Base-by-base conservation (phyloP, 2,329 filamentous ascomycete species). In the Alternaria conjuncta region DNA sequence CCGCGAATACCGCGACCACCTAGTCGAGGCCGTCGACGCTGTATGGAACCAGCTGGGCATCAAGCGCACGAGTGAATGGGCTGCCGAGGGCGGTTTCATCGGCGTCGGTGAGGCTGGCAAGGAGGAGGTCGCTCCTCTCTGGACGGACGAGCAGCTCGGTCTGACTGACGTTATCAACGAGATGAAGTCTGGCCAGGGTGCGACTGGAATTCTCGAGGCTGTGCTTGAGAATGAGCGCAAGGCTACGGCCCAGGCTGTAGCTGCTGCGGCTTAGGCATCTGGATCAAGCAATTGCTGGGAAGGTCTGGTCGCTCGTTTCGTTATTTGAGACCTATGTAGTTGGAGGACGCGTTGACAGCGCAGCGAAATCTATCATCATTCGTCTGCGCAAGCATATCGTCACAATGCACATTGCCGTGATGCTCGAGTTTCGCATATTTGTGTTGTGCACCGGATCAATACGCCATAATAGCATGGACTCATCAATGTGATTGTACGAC, bases 1-100 rank as follows among this genome's bases (percentile, higher is more conserved):
- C 59, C 91, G 91, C 82, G 88, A 92, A 71, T 93, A 92, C 82
- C 93, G 94, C 66, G 91, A 96, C 69, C 89, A 97, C 74, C 89
- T 99, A 5, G 90, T 97, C 26, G 82, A 89, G 63, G 94, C 95
- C 6, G 83, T 99, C 32, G 92, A 97, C 72, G 87, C 88, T 72
- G 95, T 99, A 63, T 99, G 95, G 94, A 88, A 86, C 51, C 89
- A 95, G 75, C 88, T 99, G 3, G 89, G 89, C 65, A 94, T 97
- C 82, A 97, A 96, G 86, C 91, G 95, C 74, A 97, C 95, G 26
- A 93, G 90, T 62, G 92, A 97, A 75, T 99, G 96, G 96, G 92
- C 92, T 28, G 88, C 89, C 13, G 87, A 96, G 77, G 96, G 96
- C 50, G 96, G 96, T 8, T 97, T 98, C 82, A 92, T 98, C 62